Evolutionary conservation across 345 rosid species (phyloP), one percentile per base, ranked within the genome.

Genomic region (Hirschfeldia incana): DNA sequence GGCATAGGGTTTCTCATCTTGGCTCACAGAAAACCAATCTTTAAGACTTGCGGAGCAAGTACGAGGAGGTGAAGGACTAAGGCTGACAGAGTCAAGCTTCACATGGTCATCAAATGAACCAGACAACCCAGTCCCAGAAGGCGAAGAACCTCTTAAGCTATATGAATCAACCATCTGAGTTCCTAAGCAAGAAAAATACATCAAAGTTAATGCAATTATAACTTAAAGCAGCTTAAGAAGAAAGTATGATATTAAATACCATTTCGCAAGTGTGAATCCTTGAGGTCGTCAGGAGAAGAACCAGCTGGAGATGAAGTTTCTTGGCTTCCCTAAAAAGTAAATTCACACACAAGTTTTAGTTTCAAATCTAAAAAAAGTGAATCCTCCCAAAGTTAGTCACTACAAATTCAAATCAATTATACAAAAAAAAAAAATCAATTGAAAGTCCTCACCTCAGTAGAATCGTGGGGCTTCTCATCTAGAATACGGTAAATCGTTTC

Each of bases 41-140:
- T 82, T 82, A 5, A 77, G 78, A 83, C 86, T 83, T 46, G 85
- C 85, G 73, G 87, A 84, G 71, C 77, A 68, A 67, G 88, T 67
- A 26, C n/a, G 80, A 70, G 83, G 51, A 8, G 83, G 81, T 44
- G 85, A 86, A 81, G 71, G 69, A 70, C 76, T 80, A 30, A 75
- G 64, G 65, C 51, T 29, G 32, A 3, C 83, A 17, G 76, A 42
- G 33, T 82, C 88, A 63, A 80, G 21, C 9, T 78, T 82, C 32
- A 65, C 63, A 67, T 68, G 69, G 32, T 73, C 78, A 53, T 82
- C 81, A 42, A 83, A 76, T 46, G 86, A 81, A 74, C 69, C 78
- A 0, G 76, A 12, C 28, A 46, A 33, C 66, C 78, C 87, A 8
- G 64, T 39, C 73, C 58, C 73, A 32, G 68, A 74, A 67, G 73